Base-by-base conservation (phyloP, 176 grass and related monocot genomes). In the Musa acuminata region DNA sequence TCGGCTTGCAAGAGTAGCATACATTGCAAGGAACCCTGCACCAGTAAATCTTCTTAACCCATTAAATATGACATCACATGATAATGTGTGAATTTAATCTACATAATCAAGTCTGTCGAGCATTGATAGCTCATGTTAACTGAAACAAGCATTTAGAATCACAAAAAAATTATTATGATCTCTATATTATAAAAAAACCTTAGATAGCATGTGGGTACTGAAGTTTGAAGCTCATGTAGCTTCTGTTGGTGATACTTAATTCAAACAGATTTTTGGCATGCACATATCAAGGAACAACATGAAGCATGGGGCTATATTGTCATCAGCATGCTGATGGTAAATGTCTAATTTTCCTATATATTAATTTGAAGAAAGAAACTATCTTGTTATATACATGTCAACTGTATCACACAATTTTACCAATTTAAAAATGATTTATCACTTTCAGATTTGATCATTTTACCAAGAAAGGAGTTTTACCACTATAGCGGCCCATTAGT, bases 11-110 rank as follows among this genome's bases (percentile, higher is more conserved):
- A 98, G 87, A 73, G 90, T 93, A 85, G 94, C 94, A 87, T 98
- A 93, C 94, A 98, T 89, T n/a, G 94, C 88, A 80, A 98, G 91
- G 73, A 98, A 91, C 24, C 94, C 94, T 98, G 86, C 69, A 84
- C 69, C 48, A 78, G 35, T 23, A 35, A 12, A 77, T n/a, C 8
- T 66, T 23, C 21, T 77, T 51, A 77, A 60, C n/a, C 64, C 11
- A 62, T 21, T 55, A 9, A 9, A 7, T 11, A 55, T 8, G 16
- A 69, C 22, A 58, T 27, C 29, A 63, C 1, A 53, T 4, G 23
- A 54, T 14, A 54, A 62, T 6, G 29, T 77, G 8, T 17, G 5
- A 67, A 65, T 53, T 26, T 16, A 52, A 5, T 67, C 11, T 14
- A 55, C 7, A 74, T 14, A 20, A 16, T 55, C 10, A 16, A 74